Percentiles rank a stretch among this genome's conserved stretches.
Conservation (phyloP, 352 stramenopile species). For the Thalassiosira exigua region DNA sequence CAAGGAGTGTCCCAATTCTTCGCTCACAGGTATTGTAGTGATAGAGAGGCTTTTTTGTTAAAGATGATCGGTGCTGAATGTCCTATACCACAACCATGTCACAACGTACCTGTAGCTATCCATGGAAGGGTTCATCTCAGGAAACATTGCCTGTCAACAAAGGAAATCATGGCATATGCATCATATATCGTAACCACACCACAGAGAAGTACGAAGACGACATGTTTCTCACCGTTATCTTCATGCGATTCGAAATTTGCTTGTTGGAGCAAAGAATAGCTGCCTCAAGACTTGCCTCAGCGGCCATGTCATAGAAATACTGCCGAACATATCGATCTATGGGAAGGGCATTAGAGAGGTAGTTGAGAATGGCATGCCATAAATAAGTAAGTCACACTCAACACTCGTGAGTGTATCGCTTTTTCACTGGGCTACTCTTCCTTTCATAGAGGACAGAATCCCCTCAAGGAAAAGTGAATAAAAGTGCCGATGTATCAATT, state of each 20-base stretch:
- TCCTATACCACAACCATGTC: too few species aligned
- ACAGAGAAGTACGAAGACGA: too few species aligned
- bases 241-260: conserved; percentile 76
- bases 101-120: conserved; percentile 69
- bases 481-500: conserved; percentile 56
- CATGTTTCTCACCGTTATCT: conserved; percentile 72
- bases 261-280: conserved; percentile 70
- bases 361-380: neutral
- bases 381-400: neutral
- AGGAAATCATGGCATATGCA: too few species aligned
- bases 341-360: neutral
- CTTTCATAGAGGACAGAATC: conserved; percentile 37
- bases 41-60: too few species aligned
- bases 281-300: conserved; percentile 68
- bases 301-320: conserved; percentile 83
- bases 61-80: too few species aligned
- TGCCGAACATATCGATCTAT: conserved; percentile 77
- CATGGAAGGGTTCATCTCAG: conserved; percentile 74
- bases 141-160: conserved; percentile 5
- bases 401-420: conserved; percentile 43
- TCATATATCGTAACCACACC: too few species aligned
- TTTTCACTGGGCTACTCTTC: conserved; percentile 65
- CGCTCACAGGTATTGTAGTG: too few species aligned
- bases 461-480: conserved; percentile 63
- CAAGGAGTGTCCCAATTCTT: conserved; percentile 79